Base-by-base conservation (phyloP, 768 basidiomycete genomes). In the Epithele typhae region DNA sequence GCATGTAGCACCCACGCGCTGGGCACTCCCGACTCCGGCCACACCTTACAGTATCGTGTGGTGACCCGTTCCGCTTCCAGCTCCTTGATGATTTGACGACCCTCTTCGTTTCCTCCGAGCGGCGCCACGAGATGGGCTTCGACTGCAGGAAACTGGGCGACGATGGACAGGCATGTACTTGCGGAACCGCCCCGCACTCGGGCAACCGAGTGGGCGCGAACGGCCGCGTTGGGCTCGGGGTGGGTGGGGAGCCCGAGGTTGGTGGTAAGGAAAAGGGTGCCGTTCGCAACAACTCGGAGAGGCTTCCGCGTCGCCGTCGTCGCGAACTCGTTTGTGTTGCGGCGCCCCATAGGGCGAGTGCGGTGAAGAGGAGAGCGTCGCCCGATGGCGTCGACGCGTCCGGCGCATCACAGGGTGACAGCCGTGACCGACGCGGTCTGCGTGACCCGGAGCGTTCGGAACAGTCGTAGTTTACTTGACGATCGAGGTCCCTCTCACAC, bases 1-100 rank as follows among this genome's bases (percentile, higher is more conserved):
- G 86, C 75, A 65, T 87, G 79, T 23, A 92, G 59, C 27, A 92
- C 80, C 86, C 88, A 92, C 15, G 90, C 87, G 42, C 76, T 79
- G 1, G 89, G 89, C 19, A 91, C 85, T 40, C 84, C 81, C 14
- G 79, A 75, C 9, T 77, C 76, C 22, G 79, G 76, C 80, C 83
- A 83, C 18, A 86, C 62, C 64, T 88, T 87, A 68, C 84, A 84
- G 56, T 79, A 87, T 40, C 76, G 74, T 24, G 84, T 90, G 52
- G 74, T 79, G 0, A 91, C 78, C 9, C 85, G 81, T 46, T 79
- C 78, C 5, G 66, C 65, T 46, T 87, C 81, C 37, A 91, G 74
- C 40, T 88, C 81, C 37, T 71, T 68, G 45, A 83, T 61, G 18
- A 92, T 70, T 61, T 73, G 75, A 36, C 64, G 64, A 2, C 83